Evolutionary conservation across 495 filamentous ascomycete genomes (phyloP), one percentile per base, ranked within the genome.

Genomic region (Polyplosphaeria fusca): DNA sequence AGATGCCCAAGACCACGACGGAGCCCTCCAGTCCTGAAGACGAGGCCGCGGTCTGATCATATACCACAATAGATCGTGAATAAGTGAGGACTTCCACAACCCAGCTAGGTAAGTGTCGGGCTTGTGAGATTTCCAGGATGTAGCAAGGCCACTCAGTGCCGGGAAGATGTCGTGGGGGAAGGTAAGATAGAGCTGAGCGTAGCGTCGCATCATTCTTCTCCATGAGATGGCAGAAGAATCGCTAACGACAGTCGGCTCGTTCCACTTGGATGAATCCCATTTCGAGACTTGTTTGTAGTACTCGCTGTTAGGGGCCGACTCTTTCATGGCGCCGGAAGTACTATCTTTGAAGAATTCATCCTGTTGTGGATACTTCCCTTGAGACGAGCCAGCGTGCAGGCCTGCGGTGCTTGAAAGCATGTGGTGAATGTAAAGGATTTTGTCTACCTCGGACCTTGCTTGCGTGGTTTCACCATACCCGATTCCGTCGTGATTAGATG

Each of bases 1-100:
- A 22, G 42, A 45, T 12, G 42, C 42, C 42, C 42, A 45, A 22
- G 42, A 45, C 42, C 42, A 45, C 12, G 42, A 20, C 14, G 42
- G 42, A 14, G 42, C 42, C 24, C 42, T 16, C 42, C 42, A 45
- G n/a, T 45, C 16, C 2, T 2, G 4, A 2, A 22, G 42, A 2
- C 18, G 42, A 22, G 16, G 3, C 2, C 23, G 22, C 3, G 42
- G 42, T 5, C 14, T 2, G 42, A 7, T 4, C 14, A 3, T 22
- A 14, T 19, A 45, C 42, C 42, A 45, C 2, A 35, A 14, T 14
- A 35, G 30, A 14, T 35, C 30, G 30, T 35, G 30, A 35, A 35
- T 7, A 7, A 35, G 24, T 2, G 42, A 45, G 22, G 14, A 20
- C 16, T 4, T 45, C 42, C 42, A 45, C 4, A 45, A 22, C 2